These are phyloP conservation scores for Lachnum nothofagi DNA, from an alignment of 2,329 filamentous ascomycete genomes.

Conservation along the genomic window DNA sequence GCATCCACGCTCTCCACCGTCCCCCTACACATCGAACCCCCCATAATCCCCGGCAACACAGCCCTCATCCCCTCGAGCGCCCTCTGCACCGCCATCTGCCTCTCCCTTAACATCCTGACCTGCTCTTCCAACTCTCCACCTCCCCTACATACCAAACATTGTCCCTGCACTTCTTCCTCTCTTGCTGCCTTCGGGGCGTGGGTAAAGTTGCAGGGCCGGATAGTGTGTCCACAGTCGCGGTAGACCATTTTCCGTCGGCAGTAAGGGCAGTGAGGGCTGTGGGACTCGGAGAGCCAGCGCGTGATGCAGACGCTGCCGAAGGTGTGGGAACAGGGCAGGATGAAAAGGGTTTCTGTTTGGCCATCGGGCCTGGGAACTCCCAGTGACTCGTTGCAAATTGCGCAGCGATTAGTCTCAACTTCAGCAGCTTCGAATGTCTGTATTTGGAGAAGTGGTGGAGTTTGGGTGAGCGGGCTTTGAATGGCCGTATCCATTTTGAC, in stretches of 20 bases:
- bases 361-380: constrained; percentile 9
- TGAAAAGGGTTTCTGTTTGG: constrained; percentile 14
- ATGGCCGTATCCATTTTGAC: neutral
- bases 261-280: constrained; percentile 23
- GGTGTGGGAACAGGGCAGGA: constrained; percentile 26
- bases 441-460: too few species aligned
- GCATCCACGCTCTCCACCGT: constrained; percentile 11
- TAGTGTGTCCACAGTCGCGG: constrained; percentile 21
- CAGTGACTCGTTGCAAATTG: constrained; percentile 22
- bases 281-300: constrained; percentile 26
- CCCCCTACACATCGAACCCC: constrained; percentile 10
- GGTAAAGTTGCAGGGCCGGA: constrained; percentile 12
- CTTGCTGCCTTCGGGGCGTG: constrained; percentile 9
- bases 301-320: constrained; percentile 26
- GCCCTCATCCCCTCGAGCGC: constrained; percentile 15
- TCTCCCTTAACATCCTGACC: constrained; percentile 13
- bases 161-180: constrained; percentile 21
- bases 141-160: constrained; percentile 23
- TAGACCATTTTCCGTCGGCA: constrained; percentile 28
- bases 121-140: constrained; percentile 10
- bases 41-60: constrained; percentile 18
- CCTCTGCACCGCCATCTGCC: constrained; percentile 14
- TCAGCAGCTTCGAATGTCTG: too few species aligned
- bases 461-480: too few species aligned
- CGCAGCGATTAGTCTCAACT: constrained; percentile 12